Conservation (phyloP, 2,329 filamentous ascomycete genomes). For the Cordyceps javanica region DNA sequence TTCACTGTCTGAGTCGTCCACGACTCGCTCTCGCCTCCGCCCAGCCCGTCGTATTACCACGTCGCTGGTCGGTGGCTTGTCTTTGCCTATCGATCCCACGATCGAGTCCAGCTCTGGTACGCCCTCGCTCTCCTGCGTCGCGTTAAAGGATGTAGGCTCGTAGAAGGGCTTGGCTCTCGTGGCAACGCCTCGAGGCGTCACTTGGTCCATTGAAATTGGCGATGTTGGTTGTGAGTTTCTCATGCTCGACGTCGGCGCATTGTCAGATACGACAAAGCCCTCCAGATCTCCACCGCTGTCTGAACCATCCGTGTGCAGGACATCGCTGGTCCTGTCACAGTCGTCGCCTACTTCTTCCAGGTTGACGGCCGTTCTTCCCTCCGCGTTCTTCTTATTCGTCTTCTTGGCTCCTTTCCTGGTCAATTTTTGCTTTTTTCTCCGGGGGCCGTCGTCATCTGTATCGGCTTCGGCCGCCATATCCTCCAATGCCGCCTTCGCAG, state of each 20-base stretch:
- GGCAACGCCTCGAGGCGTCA: constrained; percentile 13
- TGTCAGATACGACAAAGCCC: constrained; percentile 51
- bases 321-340: constrained; percentile 43
- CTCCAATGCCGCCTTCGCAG: background rate
- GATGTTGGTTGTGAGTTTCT: constrained; percentile 25
- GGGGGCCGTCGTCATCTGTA: constrained; percentile 18
- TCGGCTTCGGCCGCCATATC: constrained; percentile 14
- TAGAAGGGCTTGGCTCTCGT: constrained; percentile 31
- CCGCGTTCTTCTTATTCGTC: constrained; percentile 11
- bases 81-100: constrained; percentile 1
- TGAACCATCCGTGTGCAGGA: constrained; percentile 39
- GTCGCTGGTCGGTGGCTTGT: background rate
- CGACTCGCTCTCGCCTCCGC: constrained; percentile 12
- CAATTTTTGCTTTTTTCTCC: constrained; percentile 14
- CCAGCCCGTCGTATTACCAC: background rate
- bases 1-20: constrained; percentile 18
- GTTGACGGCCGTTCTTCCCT: constrained; percentile 27
- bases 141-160: constrained; percentile 31
- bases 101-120: constrained; percentile 29
- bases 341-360: constrained; percentile 47
- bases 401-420: constrained; percentile 20
- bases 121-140: constrained; percentile 36
- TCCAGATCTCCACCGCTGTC: constrained; percentile 45
- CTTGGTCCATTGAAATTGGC: constrained; percentile 18
- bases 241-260: constrained; percentile 34